A percentile compares a stretch with the other conserved stretches of the same genome.
Evolutionary conservation across 2,329 filamentous ascomycete species (phyloP).

Genomic region (Leptosphaerulina australis): DNA sequence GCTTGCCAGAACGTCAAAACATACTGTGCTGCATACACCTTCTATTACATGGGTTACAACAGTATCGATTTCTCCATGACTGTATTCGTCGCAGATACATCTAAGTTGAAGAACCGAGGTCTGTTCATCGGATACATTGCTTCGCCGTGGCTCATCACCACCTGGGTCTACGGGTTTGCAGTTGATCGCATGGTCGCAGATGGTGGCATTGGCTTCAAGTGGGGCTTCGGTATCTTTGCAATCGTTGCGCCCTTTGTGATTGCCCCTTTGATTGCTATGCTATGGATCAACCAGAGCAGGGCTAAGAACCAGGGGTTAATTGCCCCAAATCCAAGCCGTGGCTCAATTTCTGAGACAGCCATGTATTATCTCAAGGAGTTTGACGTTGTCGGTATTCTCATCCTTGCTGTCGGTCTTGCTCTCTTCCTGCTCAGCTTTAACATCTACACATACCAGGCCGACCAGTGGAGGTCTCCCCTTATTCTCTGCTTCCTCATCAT

Average conservation of each 20-base stretch:
- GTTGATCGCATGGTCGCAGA: slow-evolving; percentile 53
- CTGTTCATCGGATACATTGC: slow-evolving; percentile 62
- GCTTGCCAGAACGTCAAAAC: slow-evolving; percentile 65
- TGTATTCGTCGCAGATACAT: slow-evolving; percentile 72
- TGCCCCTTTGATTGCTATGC: slow-evolving; percentile 65
- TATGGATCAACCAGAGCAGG: slow-evolving; percentile 64
- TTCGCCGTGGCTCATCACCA: slow-evolving; percentile 43
- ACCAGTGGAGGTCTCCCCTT: slow-evolving; percentile 44
- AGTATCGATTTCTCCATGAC: slow-evolving; percentile 67
- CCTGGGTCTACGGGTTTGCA: slow-evolving; percentile 38
- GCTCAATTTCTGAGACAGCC: slow-evolving; percentile 56
- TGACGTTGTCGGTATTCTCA: slow-evolving; percentile 66
- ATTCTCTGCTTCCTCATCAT: slow-evolving; percentile 53
- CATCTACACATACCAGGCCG: slow-evolving; percentile 51
- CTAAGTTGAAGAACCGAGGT: slow-evolving; percentile 65
- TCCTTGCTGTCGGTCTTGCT: slow-evolving; percentile 66
- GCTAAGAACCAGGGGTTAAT: slow-evolving; percentile 63
- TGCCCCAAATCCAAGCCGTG: slow-evolving; percentile 51
- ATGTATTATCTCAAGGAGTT: slow-evolving; percentile 66
- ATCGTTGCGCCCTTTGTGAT: slow-evolving; percentile 68
- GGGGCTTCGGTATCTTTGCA: slow-evolving; percentile 70
- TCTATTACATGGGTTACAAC: slow-evolving; percentile 67
- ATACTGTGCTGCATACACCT: slow-evolving; percentile 70
- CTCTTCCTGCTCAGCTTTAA: slow-evolving; percentile 73
- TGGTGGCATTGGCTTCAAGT: slow-evolving; percentile 62